These are phyloP conservation scores for Silene noctiflora DNA, from an alignment of 179 eudicot genomes.

Conservation along the genomic window DNA sequence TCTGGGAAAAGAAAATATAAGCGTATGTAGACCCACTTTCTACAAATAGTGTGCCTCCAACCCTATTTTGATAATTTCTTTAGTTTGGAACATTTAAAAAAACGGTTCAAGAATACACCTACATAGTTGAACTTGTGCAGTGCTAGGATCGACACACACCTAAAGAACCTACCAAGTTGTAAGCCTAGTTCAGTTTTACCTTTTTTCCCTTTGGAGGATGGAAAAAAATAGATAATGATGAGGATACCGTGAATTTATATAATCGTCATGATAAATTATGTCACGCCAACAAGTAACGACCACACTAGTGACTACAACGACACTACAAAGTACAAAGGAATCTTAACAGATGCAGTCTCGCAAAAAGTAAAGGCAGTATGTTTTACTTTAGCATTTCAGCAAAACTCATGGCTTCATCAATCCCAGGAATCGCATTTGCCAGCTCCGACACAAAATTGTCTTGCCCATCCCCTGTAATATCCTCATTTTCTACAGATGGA, in stretches of 20 bases:
- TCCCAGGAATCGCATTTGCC: constrained; percentile 97
- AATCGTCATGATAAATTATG: neutral
- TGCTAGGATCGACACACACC: too few relatives aligned
- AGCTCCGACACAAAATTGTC: constrained; percentile 82
- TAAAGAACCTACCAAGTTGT: too few relatives aligned
- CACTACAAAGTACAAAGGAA: neutral
- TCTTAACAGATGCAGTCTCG: neutral
- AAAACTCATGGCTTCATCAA: constrained; percentile 99
- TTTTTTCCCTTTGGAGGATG: neutral
- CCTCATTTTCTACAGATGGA: constrained; percentile 88
- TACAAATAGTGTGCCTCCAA: too few relatives aligned
- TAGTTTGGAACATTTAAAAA: too few relatives aligned
- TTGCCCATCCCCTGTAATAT: constrained; percentile 54
- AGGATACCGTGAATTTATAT: neutral
- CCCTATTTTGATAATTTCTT: too few relatives aligned
- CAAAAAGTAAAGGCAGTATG: neutral
- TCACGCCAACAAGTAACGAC: neutral
- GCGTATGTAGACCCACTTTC: too few relatives aligned
- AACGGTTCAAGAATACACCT: too few relatives aligned
- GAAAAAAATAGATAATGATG: neutral
- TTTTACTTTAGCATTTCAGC: constrained; percentile 96
- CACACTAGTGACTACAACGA: neutral
- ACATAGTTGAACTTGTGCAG: too few relatives aligned
- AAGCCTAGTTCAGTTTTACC: neutral
- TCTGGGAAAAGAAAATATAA: too few relatives aligned